A percentile compares a stretch with the other conserved stretches of the same genome.
Evolutionary conservation across 768 basidiomycete species (phyloP).

Genomic region (Mycena epipterygia): DNA sequence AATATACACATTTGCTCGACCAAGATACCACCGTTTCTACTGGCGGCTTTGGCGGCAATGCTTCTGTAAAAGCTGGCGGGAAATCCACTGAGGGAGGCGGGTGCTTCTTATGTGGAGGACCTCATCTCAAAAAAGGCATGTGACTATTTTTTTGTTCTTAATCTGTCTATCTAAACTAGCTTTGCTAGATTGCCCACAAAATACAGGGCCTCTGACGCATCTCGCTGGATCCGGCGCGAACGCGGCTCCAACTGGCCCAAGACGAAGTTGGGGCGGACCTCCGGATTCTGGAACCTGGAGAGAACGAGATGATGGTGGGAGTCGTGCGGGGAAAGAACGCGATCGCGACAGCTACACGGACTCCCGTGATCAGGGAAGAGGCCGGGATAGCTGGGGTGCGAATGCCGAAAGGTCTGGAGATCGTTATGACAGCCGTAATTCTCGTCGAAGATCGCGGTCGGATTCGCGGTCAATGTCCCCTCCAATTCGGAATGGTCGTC

Average conservation of each 20-base stretch:
- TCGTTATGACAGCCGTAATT: slow-evolving; percentile 41
- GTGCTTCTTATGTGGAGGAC: slow-evolving; percentile 95
- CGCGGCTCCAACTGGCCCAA: slow-evolving; percentile 45
- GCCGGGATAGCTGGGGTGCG: slow-evolving; percentile 43
- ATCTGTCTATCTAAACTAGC: not conserved
- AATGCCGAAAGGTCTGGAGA: slow-evolving; percentile 42
- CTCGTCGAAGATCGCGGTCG: slow-evolving; percentile 39
- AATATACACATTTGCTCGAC: slow-evolving; percentile 96
- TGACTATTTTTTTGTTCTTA: slow-evolving; percentile 7
- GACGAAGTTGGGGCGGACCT: slow-evolving; percentile 48
- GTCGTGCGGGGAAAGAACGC: slow-evolving; percentile 35
- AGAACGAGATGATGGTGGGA: slow-evolving; percentile 39
- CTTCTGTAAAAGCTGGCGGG: slow-evolving; percentile 68
- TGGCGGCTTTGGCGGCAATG: slow-evolving; percentile 77
- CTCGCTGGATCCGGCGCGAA: slow-evolving; percentile 52
- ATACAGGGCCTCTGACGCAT: slow-evolving; percentile 52
- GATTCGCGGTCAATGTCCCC: slow-evolving; percentile 35
- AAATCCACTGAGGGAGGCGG: slow-evolving; percentile 70
- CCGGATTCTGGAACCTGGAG: slow-evolving; percentile 53
- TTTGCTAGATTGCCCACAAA: slow-evolving; percentile 66
- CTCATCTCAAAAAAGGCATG: slow-evolving; percentile 91
- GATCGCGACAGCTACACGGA: slow-evolving; percentile 30
- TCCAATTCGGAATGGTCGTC: slow-evolving; percentile 35
- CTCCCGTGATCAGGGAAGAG: slow-evolving; percentile 37
- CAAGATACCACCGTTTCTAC: slow-evolving; percentile 85